A percentile compares a stretch with the other conserved stretches of the same genome.
Evolutionary conservation across 2,329 filamentous ascomycete species (phyloP).

Genomic region (Pestalotiopsis sp.): DNA sequence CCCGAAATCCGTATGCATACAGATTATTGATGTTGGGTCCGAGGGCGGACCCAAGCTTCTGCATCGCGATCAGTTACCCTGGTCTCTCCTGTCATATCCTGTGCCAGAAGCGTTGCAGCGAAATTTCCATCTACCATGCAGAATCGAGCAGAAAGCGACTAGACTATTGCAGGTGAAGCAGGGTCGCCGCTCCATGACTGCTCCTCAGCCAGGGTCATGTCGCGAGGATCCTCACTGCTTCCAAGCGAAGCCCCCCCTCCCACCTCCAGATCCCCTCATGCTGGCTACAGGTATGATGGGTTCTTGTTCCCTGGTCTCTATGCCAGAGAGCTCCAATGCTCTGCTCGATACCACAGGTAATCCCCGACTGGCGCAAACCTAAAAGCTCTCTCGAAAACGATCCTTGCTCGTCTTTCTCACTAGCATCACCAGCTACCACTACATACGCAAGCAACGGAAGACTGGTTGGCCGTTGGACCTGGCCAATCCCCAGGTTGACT

Average conservation of each 20-base stretch:
- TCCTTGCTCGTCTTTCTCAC: not conserved
- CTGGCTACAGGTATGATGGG: not conserved
- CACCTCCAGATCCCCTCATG: not conserved
- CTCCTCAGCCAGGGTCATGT: not conserved
- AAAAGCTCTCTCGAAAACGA: not conserved
- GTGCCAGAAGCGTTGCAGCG: constrained; percentile 1
- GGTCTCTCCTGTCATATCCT: not conserved
- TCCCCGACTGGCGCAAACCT: constrained; percentile 8
- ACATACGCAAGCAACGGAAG: not conserved
- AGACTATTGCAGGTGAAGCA: constrained; percentile 1
- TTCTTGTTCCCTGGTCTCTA: not conserved
- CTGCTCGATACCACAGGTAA: not conserved
- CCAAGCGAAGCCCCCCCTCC: not conserved
- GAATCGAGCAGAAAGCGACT: not conserved
- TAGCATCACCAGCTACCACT: not conserved
- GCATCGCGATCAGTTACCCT: not conserved
- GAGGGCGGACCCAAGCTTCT: not conserved
- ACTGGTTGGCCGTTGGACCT: no score
- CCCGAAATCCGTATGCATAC: not conserved
- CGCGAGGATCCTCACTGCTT: constrained; percentile 5
- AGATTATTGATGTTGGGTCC: not conserved
- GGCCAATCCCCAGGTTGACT: not conserved
- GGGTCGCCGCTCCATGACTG: not conserved
- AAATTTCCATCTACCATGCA: not conserved
- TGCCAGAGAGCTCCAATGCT: not conserved